A percentile compares a stretch with the other conserved stretches of the same genome.
These are phyloP conservation scores for Neodidymelliopsis sp. DNA, from an alignment of 2,329 filamentous ascomycete genomes.

Conservation along the genomic window DNA sequence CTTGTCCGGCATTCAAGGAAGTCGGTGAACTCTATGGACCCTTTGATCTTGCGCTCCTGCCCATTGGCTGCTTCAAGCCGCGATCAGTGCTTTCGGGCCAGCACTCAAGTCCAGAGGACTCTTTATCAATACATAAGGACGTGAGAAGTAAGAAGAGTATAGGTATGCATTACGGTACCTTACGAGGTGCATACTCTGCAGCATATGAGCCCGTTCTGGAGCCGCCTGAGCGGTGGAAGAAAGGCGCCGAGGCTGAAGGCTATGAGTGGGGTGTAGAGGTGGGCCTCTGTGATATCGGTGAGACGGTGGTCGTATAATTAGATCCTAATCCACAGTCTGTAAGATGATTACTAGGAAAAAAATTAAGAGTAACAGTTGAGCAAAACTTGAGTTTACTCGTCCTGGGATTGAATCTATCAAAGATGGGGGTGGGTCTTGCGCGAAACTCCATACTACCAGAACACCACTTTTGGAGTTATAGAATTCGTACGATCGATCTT, in stretches of 20 bases:
- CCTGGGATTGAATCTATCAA: neutral
- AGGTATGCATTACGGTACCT: slow-evolving; percentile 62
- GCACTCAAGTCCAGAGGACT: slow-evolving; percentile 58
- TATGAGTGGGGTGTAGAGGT: slow-evolving; percentile 49
- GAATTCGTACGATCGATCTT: neutral
- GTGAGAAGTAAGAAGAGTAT: slow-evolving; percentile 57
- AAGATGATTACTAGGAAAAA: too few relatives aligned
- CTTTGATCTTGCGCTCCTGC: slow-evolving; percentile 59
- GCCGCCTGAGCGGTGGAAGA: slow-evolving; percentile 55
- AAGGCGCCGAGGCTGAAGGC: slow-evolving; percentile 53
- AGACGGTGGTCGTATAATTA: slow-evolving; percentile 53
- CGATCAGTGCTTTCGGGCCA: slow-evolving; percentile 54
- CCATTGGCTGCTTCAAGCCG: slow-evolving; percentile 59
- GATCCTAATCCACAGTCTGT: too few relatives aligned
- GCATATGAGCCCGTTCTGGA: slow-evolving; percentile 60
- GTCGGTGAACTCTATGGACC: slow-evolving; percentile 57
- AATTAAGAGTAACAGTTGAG: neutral
- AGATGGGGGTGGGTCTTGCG: slow-evolving; percentile 3
- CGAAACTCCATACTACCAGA: neutral
- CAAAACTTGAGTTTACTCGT: neutral
- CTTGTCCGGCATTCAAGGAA: slow-evolving; percentile 58
- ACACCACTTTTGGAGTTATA: slow-evolving; percentile 2
- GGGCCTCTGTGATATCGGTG: slow-evolving; percentile 56
- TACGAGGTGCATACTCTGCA: slow-evolving; percentile 54
- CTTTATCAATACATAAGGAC: slow-evolving; percentile 57